A percentile compares a stretch with the other conserved stretches of the same genome.
phyloP scores from a whole-genome alignment of 495 filamentous ascomycete genomes.

The Aspergillus cavernicola region DNA sequence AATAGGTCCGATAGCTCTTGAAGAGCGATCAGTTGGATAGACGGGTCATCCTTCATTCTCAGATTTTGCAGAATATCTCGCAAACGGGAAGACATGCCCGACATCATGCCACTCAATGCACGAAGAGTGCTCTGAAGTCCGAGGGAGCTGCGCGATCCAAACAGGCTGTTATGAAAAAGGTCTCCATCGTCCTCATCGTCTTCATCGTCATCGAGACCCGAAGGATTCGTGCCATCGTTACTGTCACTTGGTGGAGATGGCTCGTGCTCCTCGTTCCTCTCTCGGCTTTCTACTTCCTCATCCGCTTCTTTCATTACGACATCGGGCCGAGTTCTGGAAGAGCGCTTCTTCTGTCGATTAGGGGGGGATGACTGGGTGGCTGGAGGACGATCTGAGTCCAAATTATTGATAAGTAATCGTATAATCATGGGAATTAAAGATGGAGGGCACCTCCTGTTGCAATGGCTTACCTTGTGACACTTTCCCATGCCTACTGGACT shows the following conservation, averaged over 20 bases:
- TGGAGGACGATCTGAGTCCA: conserved; percentile 26
- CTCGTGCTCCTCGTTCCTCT: conserved; percentile 34
- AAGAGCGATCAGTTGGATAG: conserved; percentile 85
- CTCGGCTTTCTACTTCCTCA: conserved; percentile 38
- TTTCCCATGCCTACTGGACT: conserved; percentile 57
- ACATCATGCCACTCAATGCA: conserved; percentile 86
- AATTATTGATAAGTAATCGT: neutral
- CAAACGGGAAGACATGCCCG: conserved; percentile 72
- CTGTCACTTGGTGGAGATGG: conserved; percentile 55
- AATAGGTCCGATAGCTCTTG: conserved; percentile 92
- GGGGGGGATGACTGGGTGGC: conserved; percentile 34
- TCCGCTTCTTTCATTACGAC: conserved; percentile 48
- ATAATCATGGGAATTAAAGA: neutral
- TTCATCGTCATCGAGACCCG: conserved; percentile 60
- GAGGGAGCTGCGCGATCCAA: conserved; percentile 62
- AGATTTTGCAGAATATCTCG: conserved; percentile 82
- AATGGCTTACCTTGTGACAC: conserved; percentile 23
- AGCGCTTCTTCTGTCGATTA: conserved; percentile 53
- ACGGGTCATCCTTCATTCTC: conserved; percentile 81
- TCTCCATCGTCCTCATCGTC: conserved; percentile 78
- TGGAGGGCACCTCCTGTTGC: neutral
- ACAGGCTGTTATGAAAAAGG: conserved; percentile 68
- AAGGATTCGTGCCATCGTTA: conserved; percentile 50
- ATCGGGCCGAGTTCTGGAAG: conserved; percentile 51
- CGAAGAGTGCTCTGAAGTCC: conserved; percentile 79